These are phyloP conservation scores for Boletus calvinii DNA, from an alignment of 1,284 basidiomycete genomes.

Conservation along the genomic window DNA sequence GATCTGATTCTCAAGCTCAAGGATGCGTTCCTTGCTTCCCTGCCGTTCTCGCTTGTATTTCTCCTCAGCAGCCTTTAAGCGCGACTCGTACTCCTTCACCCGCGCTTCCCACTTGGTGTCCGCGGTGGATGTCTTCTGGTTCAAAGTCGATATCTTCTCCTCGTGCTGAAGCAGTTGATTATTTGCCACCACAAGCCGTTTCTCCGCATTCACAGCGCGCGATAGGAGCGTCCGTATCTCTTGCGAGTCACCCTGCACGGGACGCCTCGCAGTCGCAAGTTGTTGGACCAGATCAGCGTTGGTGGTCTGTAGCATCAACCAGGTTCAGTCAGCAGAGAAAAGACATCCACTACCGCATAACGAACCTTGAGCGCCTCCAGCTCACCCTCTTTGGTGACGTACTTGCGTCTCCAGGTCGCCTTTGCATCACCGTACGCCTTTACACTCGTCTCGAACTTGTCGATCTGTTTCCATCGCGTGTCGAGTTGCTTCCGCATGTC, in stretches of 20 bases:
- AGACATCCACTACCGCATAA: background rate
- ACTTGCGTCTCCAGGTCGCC: constrained; percentile 82
- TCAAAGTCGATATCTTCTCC: constrained; percentile 74
- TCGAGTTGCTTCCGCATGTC: constrained; percentile 90
- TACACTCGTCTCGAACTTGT: constrained; percentile 88
- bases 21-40: constrained; percentile 84
- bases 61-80: constrained; percentile 86
- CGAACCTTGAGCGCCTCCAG: constrained; percentile 79
- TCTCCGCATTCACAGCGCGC: constrained; percentile 79
- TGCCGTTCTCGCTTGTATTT: constrained; percentile 93
- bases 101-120: constrained; percentile 91
- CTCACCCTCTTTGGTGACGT: constrained; percentile 84
- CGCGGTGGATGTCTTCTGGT: constrained; percentile 65
- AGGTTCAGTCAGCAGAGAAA: background rate
- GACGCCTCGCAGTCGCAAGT: constrained; percentile 64
- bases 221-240: constrained; percentile 71
- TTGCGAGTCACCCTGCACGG: constrained; percentile 64
- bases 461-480: constrained; percentile 86
- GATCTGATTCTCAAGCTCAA: constrained; percentile 67
- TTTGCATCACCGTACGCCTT: constrained; percentile 85
- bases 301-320: constrained; percentile 48
- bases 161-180: constrained; percentile 83
- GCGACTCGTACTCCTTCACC: constrained; percentile 86
- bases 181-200: constrained; percentile 75
- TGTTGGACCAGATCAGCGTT: constrained; percentile 78